phyloP scores from a whole-genome alignment of 2,329 filamentous ascomycete species.

The Alternaria brassicae region DNA sequence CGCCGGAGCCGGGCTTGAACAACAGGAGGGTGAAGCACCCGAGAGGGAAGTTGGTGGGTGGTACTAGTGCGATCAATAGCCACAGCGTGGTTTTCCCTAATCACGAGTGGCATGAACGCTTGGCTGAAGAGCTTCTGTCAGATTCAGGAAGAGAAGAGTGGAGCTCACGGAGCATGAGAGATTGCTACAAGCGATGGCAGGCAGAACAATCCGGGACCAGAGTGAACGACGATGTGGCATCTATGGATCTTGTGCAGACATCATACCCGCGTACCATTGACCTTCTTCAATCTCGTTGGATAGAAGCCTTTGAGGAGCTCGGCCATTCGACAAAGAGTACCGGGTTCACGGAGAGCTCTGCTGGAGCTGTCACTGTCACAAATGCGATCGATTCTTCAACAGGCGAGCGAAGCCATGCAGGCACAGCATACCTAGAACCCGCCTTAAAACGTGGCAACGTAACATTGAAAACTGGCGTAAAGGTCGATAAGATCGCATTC shows the following conservation, averaged over 20 bases:
- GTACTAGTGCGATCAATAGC: conserved; percentile 30
- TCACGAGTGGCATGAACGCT: conserved; percentile 27
- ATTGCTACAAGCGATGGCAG: conserved; percentile 25
- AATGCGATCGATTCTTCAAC: conserved; percentile 27
- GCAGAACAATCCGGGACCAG: conserved; percentile 4
- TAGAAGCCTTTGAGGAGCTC: conserved; percentile 25
- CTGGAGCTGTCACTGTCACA: conserved; percentile 22
- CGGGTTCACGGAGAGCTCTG: conserved; percentile 19
- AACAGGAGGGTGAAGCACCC: conserved; percentile 24
- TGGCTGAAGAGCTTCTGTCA: conserved; percentile 20
- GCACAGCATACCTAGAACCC: conserved; percentile 25
- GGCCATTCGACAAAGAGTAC: conserved; percentile 16
- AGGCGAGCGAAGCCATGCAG: conserved; percentile 30
- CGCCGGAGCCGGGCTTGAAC: conserved; percentile 22
- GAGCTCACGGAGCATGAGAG: conserved; percentile 19
- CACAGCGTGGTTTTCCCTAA: conserved; percentile 30
- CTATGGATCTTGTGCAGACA: conserved; percentile 18
- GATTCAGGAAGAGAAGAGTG: conserved; percentile 17
- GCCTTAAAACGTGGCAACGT: conserved; percentile 26
- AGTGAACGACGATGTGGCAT: not conserved
- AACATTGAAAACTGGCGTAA: conserved; percentile 19
- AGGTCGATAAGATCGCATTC: conserved; percentile 24
- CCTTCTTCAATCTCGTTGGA: conserved; percentile 23
- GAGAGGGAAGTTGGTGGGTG: conserved; percentile 27
- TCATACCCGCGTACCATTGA: conserved; percentile 22